Evolutionary conservation across 192 early-diverging fungal species (phyloP).

Genomic region (Podila epicladia): DNA sequence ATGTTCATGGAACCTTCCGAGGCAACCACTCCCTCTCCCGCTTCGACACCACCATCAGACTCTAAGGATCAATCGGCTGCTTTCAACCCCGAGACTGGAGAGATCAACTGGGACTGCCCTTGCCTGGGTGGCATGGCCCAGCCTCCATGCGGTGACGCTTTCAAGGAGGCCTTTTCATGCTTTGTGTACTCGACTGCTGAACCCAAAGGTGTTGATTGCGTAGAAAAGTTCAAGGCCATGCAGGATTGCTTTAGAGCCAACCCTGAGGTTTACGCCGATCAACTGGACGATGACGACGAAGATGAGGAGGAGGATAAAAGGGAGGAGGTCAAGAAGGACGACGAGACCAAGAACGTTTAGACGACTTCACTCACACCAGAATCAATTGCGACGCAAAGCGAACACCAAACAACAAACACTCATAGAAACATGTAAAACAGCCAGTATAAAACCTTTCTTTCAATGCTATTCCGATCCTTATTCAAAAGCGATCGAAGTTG

Average conservation of each 20-base stretch:
- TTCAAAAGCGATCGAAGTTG: no score
- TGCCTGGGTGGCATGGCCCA: slow-evolving; percentile 95
- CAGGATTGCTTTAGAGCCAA: slow-evolving; percentile 91
- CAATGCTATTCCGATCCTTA: no score
- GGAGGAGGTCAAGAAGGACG: slow-evolving; percentile 13
- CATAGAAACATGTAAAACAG: no score
- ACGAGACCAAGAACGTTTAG: slow-evolving; percentile 8
- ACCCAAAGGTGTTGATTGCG: slow-evolving; percentile 97
- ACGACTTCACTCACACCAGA: background rate
- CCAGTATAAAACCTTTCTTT: no score
- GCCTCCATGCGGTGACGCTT: slow-evolving; percentile 96
- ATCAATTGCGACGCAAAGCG: no score
- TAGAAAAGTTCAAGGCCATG: slow-evolving; percentile 94
- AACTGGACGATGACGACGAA: slow-evolving; percentile 58
- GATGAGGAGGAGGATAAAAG: slow-evolving; percentile 57
- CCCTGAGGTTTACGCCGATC: slow-evolving; percentile 87
- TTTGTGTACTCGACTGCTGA: slow-evolving; percentile 94
- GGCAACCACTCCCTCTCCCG: slow-evolving; percentile 21
- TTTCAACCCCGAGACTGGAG: slow-evolving; percentile 81
- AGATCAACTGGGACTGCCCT: slow-evolving; percentile 98
- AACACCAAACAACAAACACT: no score
- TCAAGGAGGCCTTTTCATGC: slow-evolving; percentile 97
- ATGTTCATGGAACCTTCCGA: slow-evolving; percentile 51
- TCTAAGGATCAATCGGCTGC: slow-evolving; percentile 63
- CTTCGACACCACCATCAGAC: slow-evolving; percentile 17